Percentiles rank a stretch among this genome's conserved stretches.
Conservation (phyloP, 108 stramenopile genomes). For the Aureococcus anophagefferens region DNA sequence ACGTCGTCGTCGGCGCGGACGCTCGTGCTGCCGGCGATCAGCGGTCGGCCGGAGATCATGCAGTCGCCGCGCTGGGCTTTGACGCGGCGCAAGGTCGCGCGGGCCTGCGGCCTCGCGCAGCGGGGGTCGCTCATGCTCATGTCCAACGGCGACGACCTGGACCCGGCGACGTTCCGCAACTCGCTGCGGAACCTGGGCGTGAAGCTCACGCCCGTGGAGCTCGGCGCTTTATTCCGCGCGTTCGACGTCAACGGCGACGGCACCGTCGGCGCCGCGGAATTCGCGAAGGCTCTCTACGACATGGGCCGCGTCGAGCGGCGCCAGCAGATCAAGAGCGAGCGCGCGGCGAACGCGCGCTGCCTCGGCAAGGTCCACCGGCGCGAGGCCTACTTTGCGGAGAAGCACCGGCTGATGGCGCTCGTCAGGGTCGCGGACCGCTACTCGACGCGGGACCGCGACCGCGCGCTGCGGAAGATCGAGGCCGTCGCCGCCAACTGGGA, state of each 20-base stretch:
- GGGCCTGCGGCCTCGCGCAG: no score
- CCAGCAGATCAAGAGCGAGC: background rate
- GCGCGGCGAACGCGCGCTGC: background rate
- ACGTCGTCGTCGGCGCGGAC: no score
- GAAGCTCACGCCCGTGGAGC: constrained; percentile 18
- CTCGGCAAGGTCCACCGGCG: background rate
- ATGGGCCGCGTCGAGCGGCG: constrained; percentile 8
- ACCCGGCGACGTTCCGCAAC: background rate
- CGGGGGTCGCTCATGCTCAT: no score
- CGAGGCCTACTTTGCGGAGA: background rate
- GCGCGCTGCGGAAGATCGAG: background rate
- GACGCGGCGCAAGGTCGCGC: no score
- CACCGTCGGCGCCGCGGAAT: constrained; percentile 20
- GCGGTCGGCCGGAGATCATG: no score
- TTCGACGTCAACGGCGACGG: constrained; percentile 33
- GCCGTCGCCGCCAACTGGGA: background rate
- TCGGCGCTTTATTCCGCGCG: constrained; percentile 21
- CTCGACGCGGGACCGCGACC: no score
- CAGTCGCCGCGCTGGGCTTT: no score
- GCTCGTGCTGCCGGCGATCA: no score
- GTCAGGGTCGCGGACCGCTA: background rate
- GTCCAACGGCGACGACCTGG: background rate
- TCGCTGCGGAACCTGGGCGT: background rate
- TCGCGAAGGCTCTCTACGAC: constrained; percentile 15
- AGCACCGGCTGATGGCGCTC: background rate